A percentile compares a stretch with the other conserved stretches of the same genome.
These are phyloP conservation scores for Phytopythium ostracodes DNA, from an alignment of 352 stramenopile genomes.

Conservation along the genomic window DNA sequence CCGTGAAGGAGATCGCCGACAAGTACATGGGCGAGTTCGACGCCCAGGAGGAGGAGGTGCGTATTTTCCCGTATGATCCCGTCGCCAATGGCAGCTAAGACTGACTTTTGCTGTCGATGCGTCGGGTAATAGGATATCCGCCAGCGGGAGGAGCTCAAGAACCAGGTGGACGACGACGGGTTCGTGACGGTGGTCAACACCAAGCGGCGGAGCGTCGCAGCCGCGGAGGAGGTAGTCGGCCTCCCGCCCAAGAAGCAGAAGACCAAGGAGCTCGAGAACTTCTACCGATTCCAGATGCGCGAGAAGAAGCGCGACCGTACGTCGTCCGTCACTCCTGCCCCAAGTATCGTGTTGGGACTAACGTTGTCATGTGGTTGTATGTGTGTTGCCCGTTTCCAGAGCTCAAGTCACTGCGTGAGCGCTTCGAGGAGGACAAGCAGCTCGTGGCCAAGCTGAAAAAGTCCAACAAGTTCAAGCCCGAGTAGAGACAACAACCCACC, in stretches of 20 bases:
- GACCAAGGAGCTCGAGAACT: constrained; percentile 74
- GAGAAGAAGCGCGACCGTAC: constrained; percentile 84
- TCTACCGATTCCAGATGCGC: constrained; percentile 85
- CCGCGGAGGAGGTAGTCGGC: constrained; percentile 44
- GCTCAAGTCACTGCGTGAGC: constrained; percentile 75
- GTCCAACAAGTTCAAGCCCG: constrained; percentile 75
- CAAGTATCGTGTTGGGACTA: background rate
- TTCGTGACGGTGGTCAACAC: constrained; percentile 81
- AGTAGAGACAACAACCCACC: constrained; percentile 36
- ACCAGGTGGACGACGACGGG: constrained; percentile 74
- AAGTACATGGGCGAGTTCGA: constrained; percentile 80
- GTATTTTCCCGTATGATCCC: background rate
- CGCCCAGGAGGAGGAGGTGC: constrained; percentile 52
- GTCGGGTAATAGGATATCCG: constrained; percentile 28
- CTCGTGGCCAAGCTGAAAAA: constrained; percentile 83
- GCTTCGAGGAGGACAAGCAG: constrained; percentile 78
- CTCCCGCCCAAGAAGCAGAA: constrained; percentile 81
- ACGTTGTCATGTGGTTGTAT: constrained; percentile 1
- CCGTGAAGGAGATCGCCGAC: constrained; percentile 64
- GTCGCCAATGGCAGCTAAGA: background rate
- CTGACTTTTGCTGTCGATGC: background rate
- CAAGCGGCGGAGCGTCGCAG: constrained; percentile 61
- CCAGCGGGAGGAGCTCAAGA: constrained; percentile 71
- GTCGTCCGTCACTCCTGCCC: constrained; percentile 13
- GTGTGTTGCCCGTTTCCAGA: constrained; percentile 34